Evolutionary conservation across 2,329 filamentous ascomycete species (phyloP).

Genomic region (Xylaria arbuscula): DNA sequence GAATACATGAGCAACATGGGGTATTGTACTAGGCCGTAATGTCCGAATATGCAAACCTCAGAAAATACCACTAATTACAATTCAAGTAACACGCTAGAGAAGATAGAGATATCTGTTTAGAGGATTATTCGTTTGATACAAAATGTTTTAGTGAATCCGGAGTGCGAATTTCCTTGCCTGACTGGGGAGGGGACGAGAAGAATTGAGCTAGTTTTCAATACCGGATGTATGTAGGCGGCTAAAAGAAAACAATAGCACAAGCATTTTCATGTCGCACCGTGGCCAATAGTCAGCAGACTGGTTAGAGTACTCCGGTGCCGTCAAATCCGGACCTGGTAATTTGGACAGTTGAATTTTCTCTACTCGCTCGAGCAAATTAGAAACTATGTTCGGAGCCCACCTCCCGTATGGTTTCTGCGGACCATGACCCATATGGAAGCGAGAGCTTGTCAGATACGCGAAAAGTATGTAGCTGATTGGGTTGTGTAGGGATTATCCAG

Average conservation of each 20-base stretch:
- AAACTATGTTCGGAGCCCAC: constrained; percentile 11
- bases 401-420: constrained; percentile 8
- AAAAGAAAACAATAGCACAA: constrained; percentile 24
- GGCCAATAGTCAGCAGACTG: constrained; percentile 17
- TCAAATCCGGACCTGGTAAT: constrained; percentile 10
- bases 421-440: neutral
- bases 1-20: neutral
- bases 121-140: neutral
- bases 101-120: neutral
- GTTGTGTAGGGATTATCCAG: neutral
- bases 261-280: constrained; percentile 1
- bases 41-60: neutral
- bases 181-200: constrained; percentile 20
- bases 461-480: neutral
- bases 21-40: neutral
- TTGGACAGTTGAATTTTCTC: neutral
- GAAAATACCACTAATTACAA: constrained; percentile 2
- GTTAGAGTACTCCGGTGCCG: constrained; percentile 16
- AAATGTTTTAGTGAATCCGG: neutral
- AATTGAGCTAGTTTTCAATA: constrained; percentile 36
- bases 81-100: neutral
- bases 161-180: neutral
- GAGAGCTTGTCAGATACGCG: neutral
- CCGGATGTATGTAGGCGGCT: constrained; percentile 31
- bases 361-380: neutral